Evolutionary conservation across 2,329 filamentous ascomycete species (phyloP), one percentile per base, ranked within the genome.

Genomic region (Alternaria rosae): DNA sequence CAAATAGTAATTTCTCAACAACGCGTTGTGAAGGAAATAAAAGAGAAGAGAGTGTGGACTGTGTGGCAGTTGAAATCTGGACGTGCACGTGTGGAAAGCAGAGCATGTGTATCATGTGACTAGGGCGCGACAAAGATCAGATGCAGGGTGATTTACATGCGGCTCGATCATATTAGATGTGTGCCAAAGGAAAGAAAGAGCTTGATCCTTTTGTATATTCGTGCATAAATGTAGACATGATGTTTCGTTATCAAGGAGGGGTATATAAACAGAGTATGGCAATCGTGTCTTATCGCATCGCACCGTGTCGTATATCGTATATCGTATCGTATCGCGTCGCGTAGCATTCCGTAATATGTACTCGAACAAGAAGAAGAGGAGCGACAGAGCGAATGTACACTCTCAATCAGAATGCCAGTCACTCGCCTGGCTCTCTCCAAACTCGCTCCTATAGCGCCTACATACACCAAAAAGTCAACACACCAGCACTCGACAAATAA

Each of bases 351-450:
- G 47, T 38, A 51, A 51, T 51, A 51, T 51, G 30, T 23, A 51
- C 21, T 28, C 47, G 47, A 51, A 13, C 28, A 35, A 38, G 47
- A 35, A 38, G 47, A 35, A 38, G 47, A 35, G 30, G 20, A 38
- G 17, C 30, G 20, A 21, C 8, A n/a, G 30, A 51, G 47, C 32
- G 15, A 20, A 11, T 20, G 10, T 38, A 2, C 30, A 23, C 23
- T 35, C 17, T 61, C 44, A 69, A 62, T 68, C 66, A 11, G 64
- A 69, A 30, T 70, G 70, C 70, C 70, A 70, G 15, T 70, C 67
- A 50, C 61, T 69, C 13, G 59, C 66, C 58, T 72, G 66, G 3
- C 62, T 69, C 15, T 70, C 67, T 5, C 69, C 69, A 63, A 70
- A 72, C 38, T 71, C 69, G 50, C 69, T 72, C 52, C 42, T 62